phyloP scores from a whole-genome alignment of 2,329 filamentous ascomycete genomes.

The Leptographium radiaticola region DNA sequence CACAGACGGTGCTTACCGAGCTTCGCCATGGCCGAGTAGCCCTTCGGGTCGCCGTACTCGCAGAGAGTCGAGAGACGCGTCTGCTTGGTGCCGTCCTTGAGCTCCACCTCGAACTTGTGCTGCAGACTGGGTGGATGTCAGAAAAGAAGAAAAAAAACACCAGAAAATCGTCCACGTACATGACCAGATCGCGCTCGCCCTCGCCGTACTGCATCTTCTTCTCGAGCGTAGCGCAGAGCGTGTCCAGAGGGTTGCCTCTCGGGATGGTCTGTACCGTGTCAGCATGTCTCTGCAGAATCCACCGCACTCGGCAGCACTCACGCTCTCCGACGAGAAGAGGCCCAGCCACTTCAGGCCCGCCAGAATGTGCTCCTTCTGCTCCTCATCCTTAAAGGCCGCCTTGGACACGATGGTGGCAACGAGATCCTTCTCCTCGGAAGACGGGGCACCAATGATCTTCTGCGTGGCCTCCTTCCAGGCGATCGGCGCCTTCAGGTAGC shows the following conservation, averaged over 20 bases:
- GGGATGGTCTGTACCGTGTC: slow-evolving; percentile 43
- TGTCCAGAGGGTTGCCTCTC: slow-evolving; percentile 71
- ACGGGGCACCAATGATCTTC: slow-evolving; percentile 58
- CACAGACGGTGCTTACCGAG: slow-evolving; percentile 26
- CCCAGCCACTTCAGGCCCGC: slow-evolving; percentile 56
- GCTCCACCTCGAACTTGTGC: slow-evolving; percentile 75
- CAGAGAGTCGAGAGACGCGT: slow-evolving; percentile 67
- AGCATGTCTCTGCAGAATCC: neutral
- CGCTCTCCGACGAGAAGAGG: slow-evolving; percentile 52
- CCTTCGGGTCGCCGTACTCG: slow-evolving; percentile 59
- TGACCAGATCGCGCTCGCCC: slow-evolving; percentile 73
- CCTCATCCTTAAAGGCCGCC: slow-evolving; percentile 55
- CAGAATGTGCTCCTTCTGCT: slow-evolving; percentile 52
- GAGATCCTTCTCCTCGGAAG: slow-evolving; percentile 55
- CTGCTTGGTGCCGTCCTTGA: slow-evolving; percentile 65
- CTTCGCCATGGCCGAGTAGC: slow-evolving; percentile 76
- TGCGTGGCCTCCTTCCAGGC: slow-evolving; percentile 78
- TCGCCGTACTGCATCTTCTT: slow-evolving; percentile 81
- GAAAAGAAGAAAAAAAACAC: neutral
- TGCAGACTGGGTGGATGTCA: slow-evolving; percentile 39
- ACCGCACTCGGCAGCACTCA: slow-evolving; percentile 24
- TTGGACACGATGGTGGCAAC: slow-evolving; percentile 61
- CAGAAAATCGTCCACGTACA: slow-evolving; percentile 19
- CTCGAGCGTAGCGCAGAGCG: slow-evolving; percentile 79
- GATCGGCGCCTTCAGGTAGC: slow-evolving; percentile 52